Percentiles rank a stretch among this genome's conserved stretches.
Conservation (phyloP, 169 alveolate genomes). For the Plasmodium gallinaceum region DNA sequence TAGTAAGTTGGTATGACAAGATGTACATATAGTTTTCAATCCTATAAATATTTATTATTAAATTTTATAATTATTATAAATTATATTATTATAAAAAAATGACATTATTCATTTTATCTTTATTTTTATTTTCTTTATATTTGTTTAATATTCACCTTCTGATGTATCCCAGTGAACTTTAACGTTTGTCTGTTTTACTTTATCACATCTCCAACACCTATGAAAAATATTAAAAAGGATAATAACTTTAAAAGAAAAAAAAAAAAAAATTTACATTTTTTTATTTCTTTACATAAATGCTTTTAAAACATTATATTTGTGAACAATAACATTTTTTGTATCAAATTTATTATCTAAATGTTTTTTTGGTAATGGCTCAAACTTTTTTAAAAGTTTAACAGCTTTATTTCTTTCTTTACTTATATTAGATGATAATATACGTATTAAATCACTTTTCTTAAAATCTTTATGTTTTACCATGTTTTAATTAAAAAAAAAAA, state of each 20-base stretch:
- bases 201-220: slow-evolving; percentile 88
- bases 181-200: slow-evolving; percentile 85
- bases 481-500: not conserved
- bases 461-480: slow-evolving; percentile 83
- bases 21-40: slow-evolving; percentile 56
- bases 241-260: not conserved
- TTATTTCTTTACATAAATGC: slow-evolving; percentile 78
- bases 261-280: not conserved
- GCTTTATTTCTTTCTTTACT: slow-evolving; percentile 85
- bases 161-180: slow-evolving; percentile 85
- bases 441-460: slow-evolving; percentile 83
- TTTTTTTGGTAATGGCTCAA: slow-evolving; percentile 86
- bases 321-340: slow-evolving; percentile 79
- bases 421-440: slow-evolving; percentile 78
- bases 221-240: slow-evolving; percentile 3
- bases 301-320: slow-evolving; percentile 81
- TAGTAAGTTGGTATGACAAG: slow-evolving; percentile 59
- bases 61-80: no score
- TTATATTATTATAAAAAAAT: not conserved
- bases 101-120: not conserved
- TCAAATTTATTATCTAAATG: slow-evolving; percentile 84
- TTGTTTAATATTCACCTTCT: slow-evolving; percentile 78
- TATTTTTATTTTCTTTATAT: not conserved
- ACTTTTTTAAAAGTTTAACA: slow-evolving; percentile 82
- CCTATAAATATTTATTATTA: slow-evolving; percentile 17